Base-by-base conservation (phyloP, 352 stramenopile species). In the Blastocystis sp. region DNA sequence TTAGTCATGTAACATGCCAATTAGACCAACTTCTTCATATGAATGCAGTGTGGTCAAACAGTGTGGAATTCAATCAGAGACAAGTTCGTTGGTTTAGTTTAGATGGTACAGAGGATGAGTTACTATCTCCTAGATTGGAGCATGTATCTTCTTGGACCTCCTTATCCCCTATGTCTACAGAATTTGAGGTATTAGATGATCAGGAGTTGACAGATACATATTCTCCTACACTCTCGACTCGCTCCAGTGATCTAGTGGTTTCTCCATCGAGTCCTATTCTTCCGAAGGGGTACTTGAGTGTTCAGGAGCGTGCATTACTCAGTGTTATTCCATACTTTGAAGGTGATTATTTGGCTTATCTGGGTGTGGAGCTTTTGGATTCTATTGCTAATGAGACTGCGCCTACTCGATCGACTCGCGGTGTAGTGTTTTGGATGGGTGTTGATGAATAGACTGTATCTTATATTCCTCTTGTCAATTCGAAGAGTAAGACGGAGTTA, bases 1-100 rank as follows among this genome's bases (percentile, higher is more conserved):
- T 77, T 6, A 70, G 60, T 40, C 33, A 77, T 48, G 40, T 56
- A 22, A 56, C 64, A 5, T 77, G 64, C 33, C 64, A 77, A 30
- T 30, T 77, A 48, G 64, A 77, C 64, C n/a, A 77, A 48, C 64
- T 77, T 19, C 64, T 77, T n/a, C 64, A 77, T 30, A 77, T 77
- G 33, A 77, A 77, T 48, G 64, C 64, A 22, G 33, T 77, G 33
- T 42, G 40, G 1, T 51, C 33, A 11, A 77, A 77, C 19, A 77
- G 22, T 56, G 37, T 35, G 0, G 64, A 77, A 4, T 33, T 51
- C 24, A 77, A 56, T 48, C 64, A 77, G 33, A 27, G 64, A 22
- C 64, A 77, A 48, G 54, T 77, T 19, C 64, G 40, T 4, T 77
- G 64, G 37, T 56, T 77, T 19, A 22, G 15, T 57, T 77, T 15